Evolutionary conservation across 345 rosid species (phyloP).

Genomic region (Salix brachista): DNA sequence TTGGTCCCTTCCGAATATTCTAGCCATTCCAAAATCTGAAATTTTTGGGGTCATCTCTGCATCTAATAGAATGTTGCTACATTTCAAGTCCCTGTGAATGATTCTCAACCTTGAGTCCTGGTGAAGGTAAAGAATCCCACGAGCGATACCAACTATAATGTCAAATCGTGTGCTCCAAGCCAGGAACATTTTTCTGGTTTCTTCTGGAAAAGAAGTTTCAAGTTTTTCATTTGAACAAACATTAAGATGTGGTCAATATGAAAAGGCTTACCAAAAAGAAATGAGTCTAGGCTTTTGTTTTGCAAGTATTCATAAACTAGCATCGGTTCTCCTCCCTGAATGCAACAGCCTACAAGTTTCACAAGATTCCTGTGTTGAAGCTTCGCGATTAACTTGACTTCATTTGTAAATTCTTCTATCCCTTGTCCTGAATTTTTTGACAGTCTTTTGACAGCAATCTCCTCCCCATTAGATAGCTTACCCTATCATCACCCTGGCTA

Average conservation of each 20-base stretch:
- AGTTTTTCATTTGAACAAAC: neutral
- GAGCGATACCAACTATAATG: constrained; percentile 14
- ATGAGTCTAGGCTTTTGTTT: constrained; percentile 20
- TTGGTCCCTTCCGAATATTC: constrained; percentile 4
- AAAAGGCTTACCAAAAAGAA: constrained; percentile 14
- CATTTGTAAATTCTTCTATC: constrained; percentile 9
- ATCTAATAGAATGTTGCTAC: constrained; percentile 21
- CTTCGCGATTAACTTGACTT: constrained; percentile 4
- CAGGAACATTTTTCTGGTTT: neutral
- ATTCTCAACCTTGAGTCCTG: neutral
- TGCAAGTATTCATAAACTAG: constrained; percentile 66
- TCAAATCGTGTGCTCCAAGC: constrained; percentile 10
- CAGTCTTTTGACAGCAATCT: constrained; percentile 20
- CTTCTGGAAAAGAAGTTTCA: neutral
- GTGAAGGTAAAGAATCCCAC: constrained; percentile 19
- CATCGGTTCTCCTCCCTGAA: constrained; percentile 53
- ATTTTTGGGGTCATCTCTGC: constrained; percentile 19
- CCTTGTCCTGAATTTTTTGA: constrained; percentile 21
- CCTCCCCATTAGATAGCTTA: constrained; percentile 4
- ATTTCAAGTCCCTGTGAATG: constrained; percentile 2
- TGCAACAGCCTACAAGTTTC: constrained; percentile 23
- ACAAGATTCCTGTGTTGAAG: constrained; percentile 24
- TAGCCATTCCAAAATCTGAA: constrained; percentile 17
- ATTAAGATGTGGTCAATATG: neutral
- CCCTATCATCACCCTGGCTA: neutral